These are phyloP conservation scores for Neurospora tetraspora DNA, from an alignment of 495 filamentous ascomycete species.

Conservation along the genomic window DNA sequence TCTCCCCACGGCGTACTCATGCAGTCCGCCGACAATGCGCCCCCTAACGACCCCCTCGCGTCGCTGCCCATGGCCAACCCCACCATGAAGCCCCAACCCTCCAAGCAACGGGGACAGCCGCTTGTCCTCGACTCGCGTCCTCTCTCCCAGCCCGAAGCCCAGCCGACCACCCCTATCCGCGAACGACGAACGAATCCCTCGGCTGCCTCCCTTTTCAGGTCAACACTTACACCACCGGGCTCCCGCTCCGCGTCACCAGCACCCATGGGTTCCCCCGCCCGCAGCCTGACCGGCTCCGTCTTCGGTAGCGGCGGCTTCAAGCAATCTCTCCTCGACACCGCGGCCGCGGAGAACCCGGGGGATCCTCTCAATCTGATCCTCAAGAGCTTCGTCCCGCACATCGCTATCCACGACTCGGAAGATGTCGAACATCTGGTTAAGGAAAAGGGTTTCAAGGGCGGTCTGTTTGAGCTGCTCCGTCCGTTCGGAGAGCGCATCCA, in stretches of 20 bases:
- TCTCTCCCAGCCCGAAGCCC: constrained; percentile 32
- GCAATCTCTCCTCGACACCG: constrained; percentile 36
- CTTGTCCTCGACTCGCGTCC: constrained; percentile 19
- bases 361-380: constrained; percentile 68
- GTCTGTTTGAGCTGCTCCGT: constrained; percentile 73
- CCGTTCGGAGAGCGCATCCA: constrained; percentile 86
- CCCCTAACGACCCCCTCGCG: constrained; percentile 27
- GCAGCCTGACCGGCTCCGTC: constrained; percentile 33
- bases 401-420: constrained; percentile 70
- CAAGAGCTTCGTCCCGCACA: constrained; percentile 75
- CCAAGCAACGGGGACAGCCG: constrained; percentile 25
- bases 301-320: constrained; percentile 33
- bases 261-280: constrained; percentile 44
- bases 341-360: constrained; percentile 37
- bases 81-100: constrained; percentile 20
- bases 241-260: constrained; percentile 51
- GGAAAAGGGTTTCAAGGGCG: constrained; percentile 76
- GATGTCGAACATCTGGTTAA: constrained; percentile 73
- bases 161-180: constrained; percentile 37
- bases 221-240: constrained; percentile 41
- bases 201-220: constrained; percentile 48
- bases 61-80: constrained; percentile 33
- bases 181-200: constrained; percentile 42
- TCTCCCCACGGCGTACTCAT: constrained; percentile 14
- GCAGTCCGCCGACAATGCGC: constrained; percentile 35